Base-by-base conservation (phyloP, 2,329 filamentous ascomycete species). In the Rhynchosporium secalis region DNA sequence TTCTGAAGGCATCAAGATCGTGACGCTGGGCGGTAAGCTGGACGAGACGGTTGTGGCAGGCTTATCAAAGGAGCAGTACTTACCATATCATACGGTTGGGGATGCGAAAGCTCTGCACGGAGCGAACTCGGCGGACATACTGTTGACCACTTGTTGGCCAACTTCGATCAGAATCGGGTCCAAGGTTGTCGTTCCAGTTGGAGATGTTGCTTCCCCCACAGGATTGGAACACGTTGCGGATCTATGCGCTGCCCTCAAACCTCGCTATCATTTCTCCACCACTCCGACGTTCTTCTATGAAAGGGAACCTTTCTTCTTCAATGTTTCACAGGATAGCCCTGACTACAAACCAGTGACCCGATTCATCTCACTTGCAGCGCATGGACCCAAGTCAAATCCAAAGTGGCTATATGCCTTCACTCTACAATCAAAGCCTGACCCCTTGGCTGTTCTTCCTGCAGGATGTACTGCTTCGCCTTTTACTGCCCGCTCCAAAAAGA, bases 91-190 rank as follows among this genome's bases (percentile, higher is more conserved):
- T 75, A 89, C 86, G 4, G 82, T 87, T 58, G 85, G 86, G 54
- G 94, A 98, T 73, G 89, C 89, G 28, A 90, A 88, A 71, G 79
- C 85, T 1, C 80, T 97, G 4, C 84, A 86, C 61, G 91, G 91
- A 28, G 90, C 90, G 20, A 88, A 93, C 70, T 84, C 81, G 38
- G 87, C 91, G 48, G 94, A 99, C 73, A 92, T 99, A 57, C 81
- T 99, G 15, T 78, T 99, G 60, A 98, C 95, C 0, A 85, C 86
- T 40, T 82, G 91, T 70, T 99, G 95, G 95, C 94, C 95, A 3
- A 82, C 86, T 10, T 83, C 81, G 1, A 83, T 98, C 41, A 86
- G 83, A 74, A 81, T 78, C 1, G 86, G 89, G 5, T 93, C 93
- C 2, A 87, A 85, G 49, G 81, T 86, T 2, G 71, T 80, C 2